A percentile compares a stretch with the other conserved stretches of the same genome.
phyloP scores from a whole-genome alignment of 352 stramenopile species.

The Globisporangium nagaii region DNA sequence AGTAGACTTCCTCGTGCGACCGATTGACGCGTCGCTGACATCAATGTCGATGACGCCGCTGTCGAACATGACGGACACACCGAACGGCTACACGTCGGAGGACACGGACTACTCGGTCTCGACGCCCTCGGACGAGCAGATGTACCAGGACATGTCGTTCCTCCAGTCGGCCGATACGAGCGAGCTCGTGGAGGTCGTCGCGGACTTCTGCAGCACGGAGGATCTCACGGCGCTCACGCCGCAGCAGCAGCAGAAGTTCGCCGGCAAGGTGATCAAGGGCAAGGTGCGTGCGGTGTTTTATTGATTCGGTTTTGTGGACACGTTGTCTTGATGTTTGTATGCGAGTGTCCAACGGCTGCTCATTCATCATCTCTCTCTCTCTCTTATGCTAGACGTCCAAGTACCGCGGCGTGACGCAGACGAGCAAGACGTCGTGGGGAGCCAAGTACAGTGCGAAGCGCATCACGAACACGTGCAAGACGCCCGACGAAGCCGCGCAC shows the following conservation, averaged over 20 bases:
- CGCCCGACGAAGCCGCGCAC: slow-evolving; percentile 73
- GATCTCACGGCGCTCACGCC: slow-evolving; percentile 40
- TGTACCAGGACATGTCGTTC: slow-evolving; percentile 76
- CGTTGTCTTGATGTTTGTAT: no score
- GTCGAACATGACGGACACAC: slow-evolving; percentile 31
- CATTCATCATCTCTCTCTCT: not conserved
- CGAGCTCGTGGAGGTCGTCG: slow-evolving; percentile 62
- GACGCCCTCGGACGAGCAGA: slow-evolving; percentile 63
- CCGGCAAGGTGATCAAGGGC: slow-evolving; percentile 74
- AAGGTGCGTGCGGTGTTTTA: slow-evolving; percentile 34
- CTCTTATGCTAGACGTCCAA: slow-evolving; percentile 61
- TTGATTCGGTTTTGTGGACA: slow-evolving; percentile 6
- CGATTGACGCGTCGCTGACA: slow-evolving; percentile 2
- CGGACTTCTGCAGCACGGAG: slow-evolving; percentile 37
- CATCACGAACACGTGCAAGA: slow-evolving; percentile 87
- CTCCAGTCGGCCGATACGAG: slow-evolving; percentile 45
- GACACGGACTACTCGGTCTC: slow-evolving; percentile 76
- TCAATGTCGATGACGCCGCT: slow-evolving; percentile 22
- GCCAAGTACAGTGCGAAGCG: slow-evolving; percentile 86
- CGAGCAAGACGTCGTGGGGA: slow-evolving; percentile 85
- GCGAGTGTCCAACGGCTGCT: no score
- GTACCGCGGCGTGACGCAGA: slow-evolving; percentile 81
- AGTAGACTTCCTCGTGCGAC: slow-evolving; percentile 29
- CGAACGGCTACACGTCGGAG: slow-evolving; percentile 80
- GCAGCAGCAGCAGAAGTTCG: slow-evolving; percentile 49